A percentile compares a stretch with the other conserved stretches of the same genome.
Conservation (phyloP, 306 rosid genomes). For the Alnus rubra region DNA sequence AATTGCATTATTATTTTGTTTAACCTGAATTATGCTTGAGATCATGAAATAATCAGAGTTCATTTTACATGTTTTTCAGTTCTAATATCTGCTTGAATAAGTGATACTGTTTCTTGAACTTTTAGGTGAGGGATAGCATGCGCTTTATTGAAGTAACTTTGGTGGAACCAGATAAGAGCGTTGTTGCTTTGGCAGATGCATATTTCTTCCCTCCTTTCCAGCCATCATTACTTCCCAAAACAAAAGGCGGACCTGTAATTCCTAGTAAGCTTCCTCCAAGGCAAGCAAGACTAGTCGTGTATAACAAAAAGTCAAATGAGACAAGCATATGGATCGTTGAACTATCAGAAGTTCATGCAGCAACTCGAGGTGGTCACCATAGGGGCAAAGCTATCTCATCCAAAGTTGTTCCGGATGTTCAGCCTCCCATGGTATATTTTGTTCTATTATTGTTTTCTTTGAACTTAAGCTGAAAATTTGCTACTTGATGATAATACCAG, state of each 20-base stretch:
- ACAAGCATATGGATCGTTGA: slow-evolving; percentile 79
- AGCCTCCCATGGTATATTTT: slow-evolving; percentile 73
- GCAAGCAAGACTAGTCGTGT: slow-evolving; percentile 72
- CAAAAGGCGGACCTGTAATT: slow-evolving; percentile 73
- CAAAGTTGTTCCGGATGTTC: slow-evolving; percentile 68
- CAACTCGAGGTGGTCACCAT: slow-evolving; percentile 86
- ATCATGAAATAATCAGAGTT: slow-evolving; percentile 12
- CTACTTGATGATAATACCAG: neutral
- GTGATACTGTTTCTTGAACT: slow-evolving; percentile 25
- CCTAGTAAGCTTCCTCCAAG: slow-evolving; percentile 79
- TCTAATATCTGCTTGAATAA: slow-evolving; percentile 8
- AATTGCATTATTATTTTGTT: slow-evolving; percentile 8
- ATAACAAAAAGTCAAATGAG: slow-evolving; percentile 72
- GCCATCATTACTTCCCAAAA: slow-evolving; percentile 75
- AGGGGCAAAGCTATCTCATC: slow-evolving; percentile 75
- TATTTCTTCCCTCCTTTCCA: slow-evolving; percentile 91
- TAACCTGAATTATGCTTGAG: slow-evolving; percentile 3
- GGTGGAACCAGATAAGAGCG: slow-evolving; percentile 74
- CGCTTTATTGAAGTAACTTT: slow-evolving; percentile 70
- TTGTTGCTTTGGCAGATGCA: slow-evolving; percentile 84
- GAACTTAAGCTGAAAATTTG: neutral
- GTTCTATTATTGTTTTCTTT: slow-evolving; percentile 2
- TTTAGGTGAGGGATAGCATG: slow-evolving; percentile 78
- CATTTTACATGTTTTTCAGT: neutral
- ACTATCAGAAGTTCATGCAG: slow-evolving; percentile 70